A percentile compares a stretch with the other conserved stretches of the same genome.
These are phyloP conservation scores for Ostreobium quekettii DNA, from an alignment of 139 green algal species.

Conservation along the genomic window DNA sequence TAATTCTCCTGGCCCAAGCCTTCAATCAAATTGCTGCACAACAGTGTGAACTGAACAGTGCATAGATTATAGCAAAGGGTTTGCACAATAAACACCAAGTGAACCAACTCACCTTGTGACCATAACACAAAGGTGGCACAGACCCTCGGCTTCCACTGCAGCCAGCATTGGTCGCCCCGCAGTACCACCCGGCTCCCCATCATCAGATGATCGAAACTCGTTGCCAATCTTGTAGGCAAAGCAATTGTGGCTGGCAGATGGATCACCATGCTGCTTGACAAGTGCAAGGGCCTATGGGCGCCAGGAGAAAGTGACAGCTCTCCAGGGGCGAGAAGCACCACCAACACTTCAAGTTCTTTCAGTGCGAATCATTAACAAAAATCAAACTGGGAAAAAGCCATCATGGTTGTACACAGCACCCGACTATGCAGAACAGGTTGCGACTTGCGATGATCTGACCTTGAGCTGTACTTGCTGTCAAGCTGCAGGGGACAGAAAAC, in stretches of 20 bases:
- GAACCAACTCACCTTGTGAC: conserved; percentile 29
- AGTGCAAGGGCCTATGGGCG: conserved; percentile 17
- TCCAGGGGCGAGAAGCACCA: not conserved
- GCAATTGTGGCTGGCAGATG: conserved; percentile 31
- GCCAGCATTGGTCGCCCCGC: conserved; percentile 35
- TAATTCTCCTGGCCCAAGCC: no score
- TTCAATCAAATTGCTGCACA: no score
- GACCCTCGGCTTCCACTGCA: conserved; percentile 26
- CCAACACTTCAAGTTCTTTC: not conserved
- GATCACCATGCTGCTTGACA: conserved; percentile 14
- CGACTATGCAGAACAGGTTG: not conserved
- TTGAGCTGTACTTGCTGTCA: not conserved
- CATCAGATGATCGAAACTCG: conserved; percentile 28
- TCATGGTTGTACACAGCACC: not conserved
- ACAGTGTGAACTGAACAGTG: no score
- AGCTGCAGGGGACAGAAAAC: no score
- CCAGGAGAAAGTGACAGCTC: not conserved
- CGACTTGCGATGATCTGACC: not conserved
- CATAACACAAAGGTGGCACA: conserved; percentile 29
- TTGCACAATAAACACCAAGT: no score
- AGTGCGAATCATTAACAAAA: not conserved
- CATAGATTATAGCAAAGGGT: no score
- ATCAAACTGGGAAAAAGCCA: not conserved
- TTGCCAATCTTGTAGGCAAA: conserved; percentile 22
- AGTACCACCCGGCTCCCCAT: conserved; percentile 43